Conservation (phyloP, 352 stramenopile genomes). For the Globisporangium barbulae region DNA sequence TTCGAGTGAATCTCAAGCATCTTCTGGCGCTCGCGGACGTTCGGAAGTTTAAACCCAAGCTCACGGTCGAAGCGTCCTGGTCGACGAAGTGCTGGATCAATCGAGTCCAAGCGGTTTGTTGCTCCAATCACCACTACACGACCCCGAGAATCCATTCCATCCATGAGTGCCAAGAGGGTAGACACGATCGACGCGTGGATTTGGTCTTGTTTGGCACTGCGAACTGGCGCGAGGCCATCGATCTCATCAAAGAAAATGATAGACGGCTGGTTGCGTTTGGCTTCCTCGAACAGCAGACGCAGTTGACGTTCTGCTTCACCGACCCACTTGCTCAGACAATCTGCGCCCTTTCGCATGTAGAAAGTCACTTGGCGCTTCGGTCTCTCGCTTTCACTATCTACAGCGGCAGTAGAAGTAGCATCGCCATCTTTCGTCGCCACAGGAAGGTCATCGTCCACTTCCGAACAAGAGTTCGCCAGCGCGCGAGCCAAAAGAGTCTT, state of each 20-base stretch:
- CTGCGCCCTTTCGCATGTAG: slow-evolving; percentile 93
- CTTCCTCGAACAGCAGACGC: slow-evolving; percentile 90
- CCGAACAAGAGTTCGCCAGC: slow-evolving; percentile 84
- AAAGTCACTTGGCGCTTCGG: slow-evolving; percentile 83
- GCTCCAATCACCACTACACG: slow-evolving; percentile 97
- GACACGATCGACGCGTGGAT: slow-evolving; percentile 93
- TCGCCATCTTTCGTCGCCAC: slow-evolving; percentile 12
- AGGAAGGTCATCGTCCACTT: slow-evolving; percentile 21
- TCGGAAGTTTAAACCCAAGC: slow-evolving; percentile 88
- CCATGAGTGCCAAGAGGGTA: slow-evolving; percentile 91
- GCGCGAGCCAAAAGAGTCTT: slow-evolving; percentile 90
- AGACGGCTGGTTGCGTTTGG: slow-evolving; percentile 85
- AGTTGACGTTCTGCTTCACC: slow-evolving; percentile 91
- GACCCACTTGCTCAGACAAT: slow-evolving; percentile 92
- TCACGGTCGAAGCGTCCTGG: slow-evolving; percentile 93
- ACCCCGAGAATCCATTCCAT: slow-evolving; percentile 81
- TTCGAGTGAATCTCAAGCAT: slow-evolving; percentile 90
- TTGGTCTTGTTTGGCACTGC: slow-evolving; percentile 92
- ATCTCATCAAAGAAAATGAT: slow-evolving; percentile 97
- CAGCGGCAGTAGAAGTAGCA: slow-evolving; percentile 5
- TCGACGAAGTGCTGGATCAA: slow-evolving; percentile 94
- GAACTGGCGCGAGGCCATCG: slow-evolving; percentile 89
- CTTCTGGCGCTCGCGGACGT: slow-evolving; percentile 67
- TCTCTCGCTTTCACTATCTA: slow-evolving; percentile 11
- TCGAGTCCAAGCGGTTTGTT: slow-evolving; percentile 95